Evolutionary conservation across 352 stramenopile species (phyloP), one percentile per base, ranked within the genome.

Genomic region (Globisporangium acanthophoron): DNA sequence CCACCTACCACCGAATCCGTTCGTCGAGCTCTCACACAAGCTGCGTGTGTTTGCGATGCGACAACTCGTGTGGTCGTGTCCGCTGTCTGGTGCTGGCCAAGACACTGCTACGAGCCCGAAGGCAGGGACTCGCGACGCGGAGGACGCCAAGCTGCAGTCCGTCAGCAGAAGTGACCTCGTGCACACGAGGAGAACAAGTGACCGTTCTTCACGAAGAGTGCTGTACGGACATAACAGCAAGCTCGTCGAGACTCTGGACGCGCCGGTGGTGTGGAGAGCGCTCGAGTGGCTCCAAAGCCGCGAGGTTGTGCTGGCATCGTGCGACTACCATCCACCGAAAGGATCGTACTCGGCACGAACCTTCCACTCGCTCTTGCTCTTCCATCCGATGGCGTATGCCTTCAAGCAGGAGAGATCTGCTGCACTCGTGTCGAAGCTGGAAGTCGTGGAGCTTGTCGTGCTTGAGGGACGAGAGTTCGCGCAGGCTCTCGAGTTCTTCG

Each of bases 1-100:
- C 39, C 49, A 59, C 7, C 65, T 85, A 29, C 70, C 74, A 2
- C 72, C 76, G 31, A 85, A 87, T 27, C 74, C 76, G 11, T 85
- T 81, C 45, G 56, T 83, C 33, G 53, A 67, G 7, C 56, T 87
- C 27, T 76, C 74, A 1, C 53, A 18, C 1, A 52, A 74, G 13
- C 13, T 85, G 3, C 70, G 76, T 20, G 64, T 62, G 13, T 85
- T 81, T 50, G 74, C 72, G 4, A 12, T 71, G 40, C 64, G 68
- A 5, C 67, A 79, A 3, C 54, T 71, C 33, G 49, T 76, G 45
- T 74, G 66, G 69, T 61, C 41, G 0, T 12, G 56, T 2, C 45
- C 59, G 33, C n/a, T 71, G 1, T 12, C 5, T 18, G 12, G 49
- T 18, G 8, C 11, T 57, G 40, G 13, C 7, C 15, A 11, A 5